phyloP scores from a whole-genome alignment of 805 yeast genomes.

The Saturnispora serradocipensis region DNA sequence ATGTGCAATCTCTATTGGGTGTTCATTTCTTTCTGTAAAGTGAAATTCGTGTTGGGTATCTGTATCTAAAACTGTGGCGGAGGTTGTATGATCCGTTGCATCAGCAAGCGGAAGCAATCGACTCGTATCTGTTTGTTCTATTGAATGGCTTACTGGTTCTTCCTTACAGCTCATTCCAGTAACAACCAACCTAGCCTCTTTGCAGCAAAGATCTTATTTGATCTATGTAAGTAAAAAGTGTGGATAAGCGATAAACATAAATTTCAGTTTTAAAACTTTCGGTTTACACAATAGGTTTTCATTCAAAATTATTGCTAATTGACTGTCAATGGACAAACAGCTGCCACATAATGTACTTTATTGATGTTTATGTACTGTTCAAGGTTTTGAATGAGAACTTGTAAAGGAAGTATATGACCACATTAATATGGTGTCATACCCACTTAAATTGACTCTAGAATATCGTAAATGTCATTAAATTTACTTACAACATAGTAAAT shows the following conservation, averaged over 20 bases:
- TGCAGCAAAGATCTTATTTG: not conserved
- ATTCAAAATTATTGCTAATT: too few species aligned
- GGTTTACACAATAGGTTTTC: not conserved
- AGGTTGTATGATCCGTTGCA: not conserved
- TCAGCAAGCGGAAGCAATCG: not conserved
- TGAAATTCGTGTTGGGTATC: not conserved
- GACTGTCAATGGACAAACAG: not conserved
- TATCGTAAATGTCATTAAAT: conserved; percentile 17
- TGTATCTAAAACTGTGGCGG: not conserved
- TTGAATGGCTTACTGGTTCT: not conserved
- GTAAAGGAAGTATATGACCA: not conserved
- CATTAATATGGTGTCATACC: not conserved
- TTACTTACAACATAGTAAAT: conserved; percentile 16
- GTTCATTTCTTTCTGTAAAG: not conserved
- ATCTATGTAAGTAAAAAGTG: not conserved
- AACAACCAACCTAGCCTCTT: not conserved
- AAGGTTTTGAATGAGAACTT: not conserved
- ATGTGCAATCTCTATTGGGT: conserved; percentile 16
- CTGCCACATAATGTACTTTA: not conserved
- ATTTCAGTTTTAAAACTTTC: not conserved
- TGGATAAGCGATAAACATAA: not conserved
- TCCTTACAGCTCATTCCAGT: not conserved
- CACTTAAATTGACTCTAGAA: conserved; percentile 13
- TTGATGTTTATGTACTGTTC: not conserved
- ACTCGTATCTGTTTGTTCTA: not conserved